Conservation (phyloP, 108 stramenopile species). For the Licmophora abbreviata region DNA sequence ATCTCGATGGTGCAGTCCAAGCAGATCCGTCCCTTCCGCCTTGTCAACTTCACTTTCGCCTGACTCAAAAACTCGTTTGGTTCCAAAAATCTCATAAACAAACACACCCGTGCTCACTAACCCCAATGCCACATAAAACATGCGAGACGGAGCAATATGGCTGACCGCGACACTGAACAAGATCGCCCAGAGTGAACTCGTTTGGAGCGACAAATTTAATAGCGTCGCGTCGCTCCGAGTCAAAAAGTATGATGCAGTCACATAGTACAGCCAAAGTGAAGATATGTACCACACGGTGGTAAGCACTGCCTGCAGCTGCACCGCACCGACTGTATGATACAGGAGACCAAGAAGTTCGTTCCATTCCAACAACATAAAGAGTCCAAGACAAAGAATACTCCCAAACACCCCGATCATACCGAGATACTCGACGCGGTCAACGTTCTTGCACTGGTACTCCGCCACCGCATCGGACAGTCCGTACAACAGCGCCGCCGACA, state of each 20-base stretch:
- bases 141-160: constrained; percentile 28
- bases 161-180: constrained; percentile 34
- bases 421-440: constrained; percentile 60
- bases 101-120: constrained; percentile 77
- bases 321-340: not conserved
- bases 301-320: constrained; percentile 7
- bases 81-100: constrained; percentile 62
- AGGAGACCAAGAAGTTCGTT: constrained; percentile 12
- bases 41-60: not conserved
- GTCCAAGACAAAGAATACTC: constrained; percentile 24
- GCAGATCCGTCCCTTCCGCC: not conserved
- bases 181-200: constrained; percentile 64
- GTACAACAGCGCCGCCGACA: constrained; percentile 41
- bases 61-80: not conserved
- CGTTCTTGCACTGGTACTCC: constrained; percentile 50
- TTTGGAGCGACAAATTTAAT: constrained; percentile 58
- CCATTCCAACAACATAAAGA: constrained; percentile 30
- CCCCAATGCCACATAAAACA: constrained; percentile 76
- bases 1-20: too few relatives aligned
- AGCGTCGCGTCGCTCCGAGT: constrained; percentile 60
- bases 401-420: constrained; percentile 73
- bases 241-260: constrained; percentile 41
- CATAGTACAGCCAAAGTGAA: constrained; percentile 38
- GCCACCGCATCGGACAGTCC: constrained; percentile 55
- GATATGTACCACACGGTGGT: constrained; percentile 34